Evolutionary conservation across 2,329 filamentous ascomycete species (phyloP), one percentile per base, ranked within the genome.

Genomic region (Penicillium sp.): DNA sequence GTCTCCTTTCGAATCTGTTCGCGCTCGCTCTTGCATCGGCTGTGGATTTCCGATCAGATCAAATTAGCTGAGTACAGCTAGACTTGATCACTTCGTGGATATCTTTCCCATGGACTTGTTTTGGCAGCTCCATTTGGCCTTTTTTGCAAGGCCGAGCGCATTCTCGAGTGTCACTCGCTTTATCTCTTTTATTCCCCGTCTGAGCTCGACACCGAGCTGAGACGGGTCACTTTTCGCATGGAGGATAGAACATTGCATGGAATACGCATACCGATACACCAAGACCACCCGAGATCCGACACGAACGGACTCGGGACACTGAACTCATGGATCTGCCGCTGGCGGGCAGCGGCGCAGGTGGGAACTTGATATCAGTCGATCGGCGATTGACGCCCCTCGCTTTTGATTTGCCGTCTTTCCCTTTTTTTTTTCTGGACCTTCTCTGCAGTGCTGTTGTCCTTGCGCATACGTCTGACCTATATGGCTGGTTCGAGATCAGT

Each of bases 241-340:
- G 60, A 58, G 54, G 46, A 63, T 64, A 66, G 61, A 51, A 62
- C 60, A 51, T 65, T 66, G 66, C 66, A 68, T 68, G 59, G 65
- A 65, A 65, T 66, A 49, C 31, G 27, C 46, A 49, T 35, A 33
- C 46, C 27, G n/a, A 35, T 35, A 49, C 46, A 43, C 40, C 44
- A 35, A 49, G 22, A 36, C 49, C 31, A 24, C 19, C 49, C 19
- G 35, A 51, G 35, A 51, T 35, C 46, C 46, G n/a, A 33, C 16
- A 49, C 31, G 27, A 19, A 35, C 27, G 46, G 46, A 49, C 13
- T 35, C n/a, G 31, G 46, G 55, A 55, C 49, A 27, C 61, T 50
- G 65, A 59, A 59, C 40, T 63, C 59, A 65, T 60, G 64, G 59
- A 60, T 62, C 64, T 67, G 65, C 65, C 63, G 62, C 66, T 68